Evolutionary conservation across 2,329 filamentous ascomycete species (phyloP), one percentile per base, ranked within the genome.

Genomic region (Cladosporium sp.): DNA sequence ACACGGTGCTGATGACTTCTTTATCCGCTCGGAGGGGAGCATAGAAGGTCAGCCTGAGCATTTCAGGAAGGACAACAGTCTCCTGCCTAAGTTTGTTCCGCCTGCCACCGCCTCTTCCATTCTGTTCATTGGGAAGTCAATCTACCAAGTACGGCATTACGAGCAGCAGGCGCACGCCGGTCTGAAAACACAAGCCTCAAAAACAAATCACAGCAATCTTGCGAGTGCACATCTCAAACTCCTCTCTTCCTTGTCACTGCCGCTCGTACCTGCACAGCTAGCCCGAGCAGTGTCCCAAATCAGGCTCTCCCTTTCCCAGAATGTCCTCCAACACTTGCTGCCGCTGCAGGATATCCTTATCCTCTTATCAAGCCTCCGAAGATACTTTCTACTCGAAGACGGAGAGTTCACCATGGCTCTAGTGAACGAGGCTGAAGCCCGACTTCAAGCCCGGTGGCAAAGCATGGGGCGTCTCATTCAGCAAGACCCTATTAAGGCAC

Each of bases 321-420:
- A 89, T 29, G 86, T 87, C 0, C 73, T 97, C 3, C 89, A 92
- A 47, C 85, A 87, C 61, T 76, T 97, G 0, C 70, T 99, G 3
- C 93, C 93, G 0, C 73, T 90, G 5, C 77, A 80, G 9, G 86
- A 82, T 60, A 89, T 96, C 3, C 73, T 89, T 5, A 85, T 93
- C 56, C 82, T 88, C 43, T 73, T 97, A 12, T 81, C 83, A 22
- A 75, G 96, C 7, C 76, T 96, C 1, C 80, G 91, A 42, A 85
- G 93, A 51, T 96, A 95, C 69, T 89, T 96, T 58, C 78, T 99
- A 2, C 77, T 99, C 0, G 86, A 87, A 1, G 81, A 89, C 29
- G 92, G 92, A 47, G 93, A 97, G 66, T 99, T 99, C 66, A 89
- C 91, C 17, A 84, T 93, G 70, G 85, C 87, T 0, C 71, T 99